Evolutionary conservation across 2,329 filamentous ascomycete genomes (phyloP), one percentile per base, ranked within the genome.

Genomic region (Neurospora sp.): DNA sequence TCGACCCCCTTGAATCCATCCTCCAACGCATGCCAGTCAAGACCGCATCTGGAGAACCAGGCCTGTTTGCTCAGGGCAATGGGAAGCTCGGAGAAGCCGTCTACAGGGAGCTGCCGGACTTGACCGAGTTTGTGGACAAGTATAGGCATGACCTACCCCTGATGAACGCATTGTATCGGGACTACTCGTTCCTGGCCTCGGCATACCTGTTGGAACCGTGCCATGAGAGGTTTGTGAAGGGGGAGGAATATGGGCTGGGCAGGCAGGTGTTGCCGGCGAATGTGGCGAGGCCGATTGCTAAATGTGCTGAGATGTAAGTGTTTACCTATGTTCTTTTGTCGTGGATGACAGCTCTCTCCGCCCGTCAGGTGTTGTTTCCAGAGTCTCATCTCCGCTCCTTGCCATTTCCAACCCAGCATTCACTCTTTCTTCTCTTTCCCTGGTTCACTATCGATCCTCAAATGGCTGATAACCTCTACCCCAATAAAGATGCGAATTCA

Each of bases 141-240:
- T 90, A 91, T 75, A 84, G 86, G 75, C 83, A 89, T 72, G 90
- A 97, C 80, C 85, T 95, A 46, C 90, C 91, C 17, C 82, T 93
- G 71, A 89, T 96, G 84, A 96, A 94, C 76, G 93, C 93, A 40
- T 82, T 96, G 67, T 97, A 97, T 80, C 87, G 94, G 23, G 94
- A 97, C 82, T 97, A 97, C 79, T 92, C 91, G 15, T 97, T 97
- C 84, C 82, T 97, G 38, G 91, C 93, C 5, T 96, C 92, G 33
- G 92, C 93, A 0, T 97, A 97, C 78, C 84, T 97, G 38, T 88
- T 97, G 38, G 94, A 97, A 83, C 94, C 94, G 11, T 97, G 94
- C 79, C 94, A 96, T 81, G 86, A 93, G 81, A 86, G 86, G 46
- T 90, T 89, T 76, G 76, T 90, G 72, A 90, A 87, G 79, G 91